Evolutionary conservation across 1,284 basidiomycete genomes (phyloP), one percentile per base, ranked within the genome.

Genomic region (Puccinia polysora): DNA sequence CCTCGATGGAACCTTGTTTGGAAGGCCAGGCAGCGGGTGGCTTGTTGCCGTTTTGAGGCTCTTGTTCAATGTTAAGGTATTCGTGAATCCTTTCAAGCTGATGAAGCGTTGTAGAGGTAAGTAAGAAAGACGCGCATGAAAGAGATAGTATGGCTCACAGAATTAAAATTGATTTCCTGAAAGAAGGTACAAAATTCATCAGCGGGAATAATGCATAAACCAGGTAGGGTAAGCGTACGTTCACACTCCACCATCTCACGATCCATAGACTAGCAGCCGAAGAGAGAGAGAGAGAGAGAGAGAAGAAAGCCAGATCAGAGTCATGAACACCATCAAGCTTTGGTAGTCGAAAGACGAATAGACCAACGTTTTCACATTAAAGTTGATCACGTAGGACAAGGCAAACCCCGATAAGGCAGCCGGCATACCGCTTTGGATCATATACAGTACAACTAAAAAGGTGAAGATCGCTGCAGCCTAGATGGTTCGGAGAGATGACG

Each of bases 21-120:
- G 78, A 77, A 12, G 79, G 79, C 79, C 79, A 80, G 67, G 78
- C 77, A 2, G 78, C 79, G 4, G 78, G 78, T 15, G 79, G 78
- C 67, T 76, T 74, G 28, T 58, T 49, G 4, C 78, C 76, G 6
- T 62, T 65, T 56, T 75, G 75, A 8, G 56, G 23, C 73, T 80
- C 79, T 30, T 78, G 70, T 45, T 76, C 74, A 25, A 80, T 67
- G 0, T 74, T 70, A 20, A 80, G 74, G 56, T 79, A 80, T 65
- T 80, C 78, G 58, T 75, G 76, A 60, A 79, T 75, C 18, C 78
- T 75, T 74, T 79, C 78, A n/a, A 63, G 32, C 56, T 59, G 23
- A 18, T n/a, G 3, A 32, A 59, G n/a, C n/a, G n/a, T n/a, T n/a
- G n/a, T n/a, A n/a, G n/a, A n/a, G n/a, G n/a, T n/a, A n/a, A n/a